Evolutionary conservation across 768 basidiomycete species (phyloP).

Genomic region (Rhizopogon sp.): DNA sequence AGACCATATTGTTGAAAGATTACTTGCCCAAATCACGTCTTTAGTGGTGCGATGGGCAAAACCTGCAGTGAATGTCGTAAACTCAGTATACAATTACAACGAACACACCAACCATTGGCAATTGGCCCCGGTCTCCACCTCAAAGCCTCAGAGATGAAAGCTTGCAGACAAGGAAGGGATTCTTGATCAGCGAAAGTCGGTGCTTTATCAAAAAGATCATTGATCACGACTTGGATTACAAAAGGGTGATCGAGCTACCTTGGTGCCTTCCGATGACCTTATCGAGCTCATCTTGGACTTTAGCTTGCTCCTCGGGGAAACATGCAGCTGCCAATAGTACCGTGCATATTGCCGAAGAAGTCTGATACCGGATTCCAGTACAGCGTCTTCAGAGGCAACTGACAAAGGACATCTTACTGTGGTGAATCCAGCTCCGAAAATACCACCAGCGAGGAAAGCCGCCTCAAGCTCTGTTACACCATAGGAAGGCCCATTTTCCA

Average conservation of each 20-base stretch:
- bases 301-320: not conserved
- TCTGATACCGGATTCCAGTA: slow-evolving; percentile 13
- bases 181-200: slow-evolving; percentile 27
- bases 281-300: slow-evolving; percentile 46
- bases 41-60: slow-evolving; percentile 56
- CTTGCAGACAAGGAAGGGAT: slow-evolving; percentile 20
- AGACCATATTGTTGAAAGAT: too few species aligned
- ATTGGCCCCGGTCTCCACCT: slow-evolving; percentile 24
- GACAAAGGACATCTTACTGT: slow-evolving; percentile 25
- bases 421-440: slow-evolving; percentile 56
- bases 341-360: slow-evolving; percentile 46
- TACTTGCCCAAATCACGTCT: slow-evolving; percentile 43
- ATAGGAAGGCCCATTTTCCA: slow-evolving; percentile 43
- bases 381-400: not conserved
- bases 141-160: slow-evolving; percentile 2
- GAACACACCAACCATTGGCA: slow-evolving; percentile 9
- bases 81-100: not conserved
- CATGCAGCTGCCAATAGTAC: slow-evolving; percentile 1
- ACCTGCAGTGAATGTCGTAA: slow-evolving; percentile 30
- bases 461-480: slow-evolving; percentile 44
- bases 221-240: not conserved
- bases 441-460: slow-evolving; percentile 50
- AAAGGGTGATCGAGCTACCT: not conserved
- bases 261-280: slow-evolving; percentile 34
- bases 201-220: slow-evolving; percentile 10